Evolutionary conservation across 2,329 filamentous ascomycete genomes (phyloP).

Genomic region (Cercospora janseana): DNA sequence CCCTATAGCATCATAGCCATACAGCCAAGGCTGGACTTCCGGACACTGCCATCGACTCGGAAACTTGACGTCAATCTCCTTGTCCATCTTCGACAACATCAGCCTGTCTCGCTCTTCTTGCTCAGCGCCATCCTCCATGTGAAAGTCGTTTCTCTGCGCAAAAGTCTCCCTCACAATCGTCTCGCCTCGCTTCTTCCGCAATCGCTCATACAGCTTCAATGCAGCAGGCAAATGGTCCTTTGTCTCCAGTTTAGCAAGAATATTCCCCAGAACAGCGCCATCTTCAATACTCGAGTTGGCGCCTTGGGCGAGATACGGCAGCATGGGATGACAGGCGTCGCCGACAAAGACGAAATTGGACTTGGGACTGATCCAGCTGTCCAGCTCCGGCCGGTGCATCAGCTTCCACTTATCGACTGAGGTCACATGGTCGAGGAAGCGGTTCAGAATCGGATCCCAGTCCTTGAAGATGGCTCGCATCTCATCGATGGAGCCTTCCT

Average conservation of each 20-base stretch:
- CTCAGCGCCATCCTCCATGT: slow-evolving; percentile 52
- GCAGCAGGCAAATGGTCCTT: slow-evolving; percentile 43
- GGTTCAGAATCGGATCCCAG: slow-evolving; percentile 62
- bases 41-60: slow-evolving; percentile 65
- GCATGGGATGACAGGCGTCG: slow-evolving; percentile 55
- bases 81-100: slow-evolving; percentile 57
- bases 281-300: slow-evolving; percentile 68
- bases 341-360: slow-evolving; percentile 55
- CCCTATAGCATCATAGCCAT: slow-evolving; percentile 60
- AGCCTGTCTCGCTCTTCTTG: slow-evolving; percentile 58
- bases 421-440: slow-evolving; percentile 53
- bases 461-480: slow-evolving; percentile 59
- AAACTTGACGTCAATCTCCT: slow-evolving; percentile 54
- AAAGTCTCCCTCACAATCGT: slow-evolving; percentile 63
- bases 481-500: slow-evolving; percentile 57
- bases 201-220: slow-evolving; percentile 46
- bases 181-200: slow-evolving; percentile 51
- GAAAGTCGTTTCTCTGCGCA: slow-evolving; percentile 46
- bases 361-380: slow-evolving; percentile 54
- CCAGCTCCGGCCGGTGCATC: slow-evolving; percentile 56
- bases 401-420: slow-evolving; percentile 68
- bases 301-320: slow-evolving; percentile 56
- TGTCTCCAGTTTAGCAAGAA: slow-evolving; percentile 53
- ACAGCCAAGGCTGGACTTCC: slow-evolving; percentile 62
- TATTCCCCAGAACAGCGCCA: slow-evolving; percentile 61